A percentile compares a stretch with the other conserved stretches of the same genome.
Conservation (phyloP, 2,329 filamentous ascomycete species). For the Aureobasidium sp. region DNA sequence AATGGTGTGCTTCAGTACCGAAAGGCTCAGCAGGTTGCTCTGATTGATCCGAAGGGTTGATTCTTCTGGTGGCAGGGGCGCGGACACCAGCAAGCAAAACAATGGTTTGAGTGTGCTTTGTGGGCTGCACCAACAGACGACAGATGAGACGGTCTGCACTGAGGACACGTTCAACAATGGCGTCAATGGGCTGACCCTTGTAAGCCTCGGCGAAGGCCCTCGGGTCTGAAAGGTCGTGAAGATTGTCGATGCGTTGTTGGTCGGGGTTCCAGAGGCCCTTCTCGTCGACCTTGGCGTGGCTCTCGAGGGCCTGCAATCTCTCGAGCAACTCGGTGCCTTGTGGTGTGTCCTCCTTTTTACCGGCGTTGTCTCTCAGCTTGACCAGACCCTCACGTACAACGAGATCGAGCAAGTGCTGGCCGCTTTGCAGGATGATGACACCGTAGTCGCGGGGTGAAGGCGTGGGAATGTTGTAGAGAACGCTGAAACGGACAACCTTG, state of each 20-base stretch:
- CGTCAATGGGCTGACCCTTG: constrained; percentile 76
- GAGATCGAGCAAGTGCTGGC: constrained; percentile 69
- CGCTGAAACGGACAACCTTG: constrained; percentile 75
- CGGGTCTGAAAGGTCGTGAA: constrained; percentile 71
- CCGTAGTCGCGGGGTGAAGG: constrained; percentile 73
- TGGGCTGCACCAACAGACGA: constrained; percentile 69
- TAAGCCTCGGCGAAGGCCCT: constrained; percentile 68
- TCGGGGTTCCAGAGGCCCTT: constrained; percentile 74
- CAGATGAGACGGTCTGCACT: constrained; percentile 85
- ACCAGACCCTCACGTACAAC: constrained; percentile 83
- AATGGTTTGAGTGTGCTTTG: constrained; percentile 82
- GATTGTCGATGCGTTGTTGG: constrained; percentile 60
- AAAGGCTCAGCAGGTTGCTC: constrained; percentile 80
- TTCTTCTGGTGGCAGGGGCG: constrained; percentile 80
- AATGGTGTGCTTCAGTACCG: constrained; percentile 80
- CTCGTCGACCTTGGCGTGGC: constrained; percentile 65
- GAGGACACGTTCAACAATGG: constrained; percentile 79
- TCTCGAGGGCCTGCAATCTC: constrained; percentile 67
- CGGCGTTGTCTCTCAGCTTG: constrained; percentile 89
- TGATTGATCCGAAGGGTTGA: constrained; percentile 67
- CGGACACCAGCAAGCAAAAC: constrained; percentile 83
- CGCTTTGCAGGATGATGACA: constrained; percentile 65
- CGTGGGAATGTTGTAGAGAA: constrained; percentile 80
- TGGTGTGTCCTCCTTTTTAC: constrained; percentile 79
- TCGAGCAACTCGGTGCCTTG: constrained; percentile 64